Conservation (phyloP, 345 rosid genomes). For the Rhodomyrtus tomentosa region DNA sequence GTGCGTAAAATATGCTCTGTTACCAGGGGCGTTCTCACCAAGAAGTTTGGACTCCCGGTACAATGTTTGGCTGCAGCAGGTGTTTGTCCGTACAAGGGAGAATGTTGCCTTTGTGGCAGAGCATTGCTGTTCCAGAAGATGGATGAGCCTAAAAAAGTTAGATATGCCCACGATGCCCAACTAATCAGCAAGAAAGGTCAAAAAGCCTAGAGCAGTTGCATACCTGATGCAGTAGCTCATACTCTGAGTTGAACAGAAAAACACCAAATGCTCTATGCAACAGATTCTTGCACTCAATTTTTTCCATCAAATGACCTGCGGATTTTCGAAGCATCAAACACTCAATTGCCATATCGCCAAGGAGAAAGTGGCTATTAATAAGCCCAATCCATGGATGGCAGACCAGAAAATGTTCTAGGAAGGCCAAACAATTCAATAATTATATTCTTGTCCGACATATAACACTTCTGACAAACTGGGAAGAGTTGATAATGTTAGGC, state of each 20-base stretch:
- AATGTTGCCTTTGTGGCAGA: conserved; percentile 86
- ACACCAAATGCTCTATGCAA: conserved; percentile 97
- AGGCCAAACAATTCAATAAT: neutral
- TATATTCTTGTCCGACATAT: neutral
- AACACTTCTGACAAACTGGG: neutral
- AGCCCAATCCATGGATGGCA: neutral
- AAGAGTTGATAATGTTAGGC: neutral
- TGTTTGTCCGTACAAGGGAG: conserved; percentile 91
- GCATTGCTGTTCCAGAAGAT: conserved; percentile 47
- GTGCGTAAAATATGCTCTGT: neutral
- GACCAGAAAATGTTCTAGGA: neutral
- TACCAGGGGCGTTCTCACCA: conserved; percentile 58
- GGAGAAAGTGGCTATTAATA: neutral
- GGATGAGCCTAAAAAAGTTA: neutral
- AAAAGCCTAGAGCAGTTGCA: neutral
- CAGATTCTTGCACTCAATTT: conserved; percentile 58
- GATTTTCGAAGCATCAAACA: neutral
- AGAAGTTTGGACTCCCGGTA: conserved; percentile 76
- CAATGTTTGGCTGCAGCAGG: conserved; percentile 90
- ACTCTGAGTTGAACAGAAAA: conserved; percentile 80
- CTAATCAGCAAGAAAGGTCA: neutral
- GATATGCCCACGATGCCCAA: neutral
- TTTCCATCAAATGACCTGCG: conserved; percentile 96
- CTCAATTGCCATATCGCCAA: neutral
- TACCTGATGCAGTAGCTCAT: conserved; percentile 97